Percentiles rank a stretch among this genome's conserved stretches.
Evolutionary conservation across 1,284 basidiomycete genomes (phyloP).

Genomic region (Ceratobasidium sp.): DNA sequence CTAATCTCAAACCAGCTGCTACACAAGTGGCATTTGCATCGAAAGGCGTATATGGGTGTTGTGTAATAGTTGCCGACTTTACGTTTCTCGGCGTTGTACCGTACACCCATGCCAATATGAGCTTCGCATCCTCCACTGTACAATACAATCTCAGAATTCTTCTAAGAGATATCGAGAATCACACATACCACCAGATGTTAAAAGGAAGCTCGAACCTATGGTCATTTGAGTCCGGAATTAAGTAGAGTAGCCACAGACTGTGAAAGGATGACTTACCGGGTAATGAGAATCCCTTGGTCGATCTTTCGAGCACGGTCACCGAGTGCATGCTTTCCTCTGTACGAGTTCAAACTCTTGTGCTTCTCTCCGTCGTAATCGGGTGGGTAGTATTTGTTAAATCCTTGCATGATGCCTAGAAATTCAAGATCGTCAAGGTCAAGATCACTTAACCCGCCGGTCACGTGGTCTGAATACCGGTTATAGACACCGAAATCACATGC

Average conservation of each 20-base stretch:
- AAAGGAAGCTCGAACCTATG: conserved; percentile 86
- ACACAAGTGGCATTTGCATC: conserved; percentile 97
- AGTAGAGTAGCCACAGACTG: conserved; percentile 50
- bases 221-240: conserved; percentile 32
- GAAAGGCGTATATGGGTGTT: conserved; percentile 93
- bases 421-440: background rate
- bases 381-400: conserved; percentile 94
- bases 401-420: conserved; percentile 53
- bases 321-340: conserved; percentile 87
- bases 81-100: conserved; percentile 98
- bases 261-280: conserved; percentile 58
- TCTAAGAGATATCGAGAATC: background rate
- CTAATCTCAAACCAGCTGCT: conserved; percentile 95
- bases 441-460: background rate
- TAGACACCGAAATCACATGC: conserved; percentile 29
- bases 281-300: conserved; percentile 92
- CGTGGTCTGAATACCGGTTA: conserved; percentile 15
- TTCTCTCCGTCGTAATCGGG: conserved; percentile 89
- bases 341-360: conserved; percentile 52
- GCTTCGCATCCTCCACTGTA: conserved; percentile 86
- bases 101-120: conserved; percentile 96
- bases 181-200: conserved; percentile 93
- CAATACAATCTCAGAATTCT: background rate
- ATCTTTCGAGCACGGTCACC: conserved; percentile 92
- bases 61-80: conserved; percentile 96